Base-by-base conservation (phyloP, 108 stramenopile species). In the Fistulifera pelliculosa region DNA sequence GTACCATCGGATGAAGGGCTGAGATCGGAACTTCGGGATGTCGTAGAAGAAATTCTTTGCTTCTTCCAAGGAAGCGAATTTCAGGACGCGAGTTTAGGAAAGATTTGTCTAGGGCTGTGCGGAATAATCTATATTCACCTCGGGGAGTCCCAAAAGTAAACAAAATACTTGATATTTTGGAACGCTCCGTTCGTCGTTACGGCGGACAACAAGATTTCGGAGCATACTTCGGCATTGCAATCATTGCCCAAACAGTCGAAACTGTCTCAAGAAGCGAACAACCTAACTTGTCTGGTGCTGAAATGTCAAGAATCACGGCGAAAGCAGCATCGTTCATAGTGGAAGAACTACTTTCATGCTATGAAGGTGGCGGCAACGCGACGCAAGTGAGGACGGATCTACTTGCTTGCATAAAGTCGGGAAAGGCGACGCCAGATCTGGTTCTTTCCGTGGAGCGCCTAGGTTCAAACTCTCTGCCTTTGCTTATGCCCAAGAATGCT, bases 161-260 rank as follows among this genome's bases (percentile, higher is more conserved):
- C 2, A 70, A 73, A 11, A 35, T 75, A 15, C 62, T 85, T 26
- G 57, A 73, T 47, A 38, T 41, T 14, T 31, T 81, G 14, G 73
- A 77, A 47, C 55, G 59, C n/a, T 79, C 66, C n/a, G 42, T 76
- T 4, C 27, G 47, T 22, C 68, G 54, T n/a, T 60, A 64, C 39
- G 62, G 57, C 27, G 62, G 70, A 1, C 57, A 72, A 35, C 44
- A 56, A 26, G 64, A 54, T 26, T 78, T 76, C 49, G 74, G 83
- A 5, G 76, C 74, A 39, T 64, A 54, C 52, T 81, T 69, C 60
- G 79, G 79, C 2, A 57, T 87, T 41, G 64, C 79, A 18, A 47
- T 79, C 10, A 79, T 87, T 44, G 68, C 73, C 4, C 69, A 71
- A 35, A 41, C 67, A 55, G 2, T 65, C 54, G 59, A 56, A 51